Base-by-base conservation (phyloP, 2,329 filamentous ascomycete genomes). In the Fusarium sp. region DNA sequence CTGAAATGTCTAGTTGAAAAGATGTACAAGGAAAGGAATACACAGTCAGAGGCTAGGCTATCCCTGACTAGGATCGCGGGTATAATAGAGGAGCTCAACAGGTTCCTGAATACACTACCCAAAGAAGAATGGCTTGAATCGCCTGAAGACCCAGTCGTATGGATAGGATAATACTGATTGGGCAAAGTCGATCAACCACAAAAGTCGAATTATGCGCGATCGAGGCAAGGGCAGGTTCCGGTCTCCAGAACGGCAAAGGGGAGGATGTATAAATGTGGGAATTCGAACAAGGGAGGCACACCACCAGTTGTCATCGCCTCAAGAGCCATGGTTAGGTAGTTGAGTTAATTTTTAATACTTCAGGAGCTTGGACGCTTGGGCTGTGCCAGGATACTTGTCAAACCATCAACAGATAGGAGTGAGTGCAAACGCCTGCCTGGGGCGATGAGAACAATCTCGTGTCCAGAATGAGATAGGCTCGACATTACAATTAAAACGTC, bases 41-140 rank as follows among this genome's bases (percentile, higher is more conserved):
- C 36, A 2, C 59, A 44, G 14, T 33, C 42, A 1, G 63, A 68
- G 5, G 64, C 63, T 9, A 68, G 38, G 11, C 23, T 57, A n/a
- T 20, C 67, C 8, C 29, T 69, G 5, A 10, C 20, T 4, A 69
- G 44, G 46, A 54, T 68, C 5, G 33, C 46, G 27, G 46, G 31
- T 34, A 57, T 55, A 4, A 38, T 70, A 4, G 46, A 36, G 29
- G 67, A 70, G 40, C 7, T 64, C 14, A 67, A 49, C 16, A 33
- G 63, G 6, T 69, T 69, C n/a, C 29, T 69, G 6, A 54, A 53
- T 1, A 46, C 50, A 53, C 60, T 70, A 8, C 56, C 67, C 20
- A 70, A 53, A 31, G 67, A 69, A 42, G 29, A 61, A 55, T 69
- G 68, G 68, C 67, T 70, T 59, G 67, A 67, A 3, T 34, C 33